Percentiles rank a stretch among this genome's conserved stretches.
Conservation (phyloP, 2,329 filamentous ascomycete species). For the Zasmidium angulare region DNA sequence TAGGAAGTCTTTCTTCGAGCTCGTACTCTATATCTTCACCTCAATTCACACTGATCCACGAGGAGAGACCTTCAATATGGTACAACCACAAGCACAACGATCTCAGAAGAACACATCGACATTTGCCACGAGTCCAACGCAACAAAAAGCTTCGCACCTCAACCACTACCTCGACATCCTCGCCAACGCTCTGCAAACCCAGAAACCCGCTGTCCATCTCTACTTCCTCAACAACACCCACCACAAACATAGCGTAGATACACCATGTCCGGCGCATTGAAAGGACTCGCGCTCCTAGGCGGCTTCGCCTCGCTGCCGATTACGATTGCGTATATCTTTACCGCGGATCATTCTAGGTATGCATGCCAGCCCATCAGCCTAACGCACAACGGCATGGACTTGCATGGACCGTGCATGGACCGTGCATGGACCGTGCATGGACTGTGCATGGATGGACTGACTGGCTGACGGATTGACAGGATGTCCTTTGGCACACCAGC, state of each 20-base stretch:
- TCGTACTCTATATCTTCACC: not conserved
- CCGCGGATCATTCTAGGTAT: constrained; percentile 1
- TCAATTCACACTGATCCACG: not conserved
- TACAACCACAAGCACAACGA: constrained; percentile 1
- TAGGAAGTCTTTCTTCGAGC: not conserved
- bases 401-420: too few relatives aligned
- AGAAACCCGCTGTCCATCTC: constrained; percentile 2
- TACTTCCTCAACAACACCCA: constrained; percentile 3
- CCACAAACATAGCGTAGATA: not conserved
- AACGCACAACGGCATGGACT: too few relatives aligned
- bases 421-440: too few relatives aligned
- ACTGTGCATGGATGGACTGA: not conserved
- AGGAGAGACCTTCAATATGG: not conserved
- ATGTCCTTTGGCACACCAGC: not conserved
- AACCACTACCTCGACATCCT: not conserved
- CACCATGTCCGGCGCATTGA: constrained; percentile 1
- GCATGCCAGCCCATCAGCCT: too few relatives aligned
- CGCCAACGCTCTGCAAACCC: constrained; percentile 1
- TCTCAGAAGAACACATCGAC: not conserved
- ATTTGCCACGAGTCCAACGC: not conserved
- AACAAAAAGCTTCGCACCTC: not conserved
- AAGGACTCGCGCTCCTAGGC: not conserved
- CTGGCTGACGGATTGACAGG: not conserved
- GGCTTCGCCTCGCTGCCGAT: not conserved
- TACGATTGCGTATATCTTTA: not conserved